These are phyloP conservation scores for Taphrina communis DNA, from an alignment of 1,139 yeast genomes.

Conservation along the genomic window DNA sequence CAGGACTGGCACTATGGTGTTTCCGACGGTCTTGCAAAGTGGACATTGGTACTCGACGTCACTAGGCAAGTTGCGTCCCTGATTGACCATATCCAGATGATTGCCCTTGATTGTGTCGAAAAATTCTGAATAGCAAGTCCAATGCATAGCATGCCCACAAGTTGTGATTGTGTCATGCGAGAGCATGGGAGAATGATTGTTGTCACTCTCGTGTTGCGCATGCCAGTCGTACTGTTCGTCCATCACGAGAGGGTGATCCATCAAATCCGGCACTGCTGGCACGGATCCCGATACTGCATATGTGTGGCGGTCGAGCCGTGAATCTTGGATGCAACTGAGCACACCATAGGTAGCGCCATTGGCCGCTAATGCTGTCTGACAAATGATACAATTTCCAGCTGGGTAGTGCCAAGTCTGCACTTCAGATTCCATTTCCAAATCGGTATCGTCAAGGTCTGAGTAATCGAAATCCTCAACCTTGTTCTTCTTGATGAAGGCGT, in stretches of 20 bases:
- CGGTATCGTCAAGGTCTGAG: constrained; percentile 49
- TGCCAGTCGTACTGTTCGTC: constrained; percentile 55
- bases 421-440: constrained; percentile 46
- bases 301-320: constrained; percentile 26
- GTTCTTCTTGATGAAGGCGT: constrained; percentile 63
- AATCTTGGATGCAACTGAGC: constrained; percentile 29
- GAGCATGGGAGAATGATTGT: constrained; percentile 49
- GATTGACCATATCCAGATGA: constrained; percentile 77
- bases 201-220: constrained; percentile 57
- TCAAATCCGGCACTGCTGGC: neutral
- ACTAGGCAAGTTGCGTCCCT: constrained; percentile 75
- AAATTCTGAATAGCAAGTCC: constrained; percentile 72
- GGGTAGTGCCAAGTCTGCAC: constrained; percentile 68
- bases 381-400: constrained; percentile 79
- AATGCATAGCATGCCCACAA: constrained; percentile 96
- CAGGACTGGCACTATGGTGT: constrained; percentile 77
- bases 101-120: constrained; percentile 61
- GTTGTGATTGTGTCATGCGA: constrained; percentile 63
- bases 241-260: constrained; percentile 22
- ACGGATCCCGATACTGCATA: neutral
- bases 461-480: constrained; percentile 46
- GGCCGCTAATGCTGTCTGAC: constrained; percentile 69
- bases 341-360: constrained; percentile 22
- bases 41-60: constrained; percentile 82
- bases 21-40: constrained; percentile 83